These are phyloP conservation scores for Voacanga thouarsii DNA, from an alignment of 257 asterid genomes.

Conservation along the genomic window DNA sequence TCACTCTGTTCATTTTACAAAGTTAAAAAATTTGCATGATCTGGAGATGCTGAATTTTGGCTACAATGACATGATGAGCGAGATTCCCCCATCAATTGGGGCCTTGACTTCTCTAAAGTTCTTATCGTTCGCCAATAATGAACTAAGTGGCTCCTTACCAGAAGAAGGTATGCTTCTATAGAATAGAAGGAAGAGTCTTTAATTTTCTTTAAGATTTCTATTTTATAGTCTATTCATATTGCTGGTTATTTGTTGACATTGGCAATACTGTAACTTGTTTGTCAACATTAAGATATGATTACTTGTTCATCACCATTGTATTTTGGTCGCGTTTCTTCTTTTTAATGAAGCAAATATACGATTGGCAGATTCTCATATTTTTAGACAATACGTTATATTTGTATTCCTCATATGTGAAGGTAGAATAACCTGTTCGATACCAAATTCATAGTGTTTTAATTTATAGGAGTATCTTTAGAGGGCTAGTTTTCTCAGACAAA, in stretches of 20 bases:
- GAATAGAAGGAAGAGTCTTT: not conserved
- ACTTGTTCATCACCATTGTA: not conserved
- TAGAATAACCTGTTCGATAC: no score
- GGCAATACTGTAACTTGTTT: not conserved
- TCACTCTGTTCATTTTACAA: not conserved
- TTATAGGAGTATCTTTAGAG: no score
- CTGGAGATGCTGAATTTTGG: constrained; percentile 18
- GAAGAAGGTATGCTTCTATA: not conserved
- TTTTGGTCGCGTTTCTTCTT: not conserved
- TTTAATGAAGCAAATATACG: not conserved
- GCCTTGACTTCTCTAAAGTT: constrained; percentile 21
- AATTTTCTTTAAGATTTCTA: constrained; percentile 1
- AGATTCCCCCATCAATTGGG: constrained; percentile 16
- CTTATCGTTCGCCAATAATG: constrained; percentile 6
- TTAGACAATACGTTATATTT: not conserved
- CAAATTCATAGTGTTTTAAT: not conserved
- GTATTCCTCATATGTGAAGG: no score
- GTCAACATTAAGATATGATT: not conserved
- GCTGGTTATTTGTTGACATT: not conserved
- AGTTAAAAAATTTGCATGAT: constrained; percentile 6
- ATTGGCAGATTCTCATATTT: not conserved
- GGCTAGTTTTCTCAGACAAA: no score
- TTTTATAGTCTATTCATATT: not conserved
- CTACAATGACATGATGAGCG: constrained; percentile 7
- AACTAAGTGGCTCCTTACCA: constrained; percentile 13